Base-by-base conservation (phyloP, 306 rosid species). In the Vigna radiata region DNA sequence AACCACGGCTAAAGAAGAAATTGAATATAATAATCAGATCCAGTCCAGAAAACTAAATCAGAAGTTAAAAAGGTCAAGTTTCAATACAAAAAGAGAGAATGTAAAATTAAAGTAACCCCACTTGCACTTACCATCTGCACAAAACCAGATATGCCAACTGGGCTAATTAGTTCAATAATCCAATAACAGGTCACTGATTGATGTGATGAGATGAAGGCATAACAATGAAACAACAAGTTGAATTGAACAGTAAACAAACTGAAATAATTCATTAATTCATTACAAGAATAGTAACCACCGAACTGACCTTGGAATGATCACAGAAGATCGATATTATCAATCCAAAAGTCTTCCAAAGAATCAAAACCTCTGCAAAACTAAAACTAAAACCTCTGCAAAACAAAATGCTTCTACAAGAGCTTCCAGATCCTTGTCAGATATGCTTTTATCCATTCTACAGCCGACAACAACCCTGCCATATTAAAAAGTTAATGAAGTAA, bases 291-390 rank as follows among this genome's bases (percentile, higher is more conserved):
- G 3, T 68, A 71, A 58, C 66, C n/a, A 21, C n/a, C 16, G 33
- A 72, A 64, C 83, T 61, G 17, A 86, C 90, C 89, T 71, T 64
- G 62, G 66, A 31, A 31, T 61, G 72, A 13, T 31, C 64, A 50
- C 8, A 47, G 64, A 76, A 61, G 63, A 68, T 55, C 65, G 19
- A 29, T 52, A 71, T 46, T 41, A 47, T 36, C 15, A 17, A 59
- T 13, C 69, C 29, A 19, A 33, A 41, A 65, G 3, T 6, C 49
- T 62, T 23, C 25, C 39, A 9, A 21, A 3, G 33, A 25, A 56
- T 56, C 4, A 21, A 53, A 62, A 61, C 56, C 75, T 23, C 46
- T 14, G 43, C 52, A 48, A 16, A 55, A 52, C 37, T 50, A 52
- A 70, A 80, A 48, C 3, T 6, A 74, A 67, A 60, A 44, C 65